Evolutionary conservation across 2,329 filamentous ascomycete genomes (phyloP), one percentile per base, ranked within the genome.

Genomic region (Neodidymelliopsis sp.): DNA sequence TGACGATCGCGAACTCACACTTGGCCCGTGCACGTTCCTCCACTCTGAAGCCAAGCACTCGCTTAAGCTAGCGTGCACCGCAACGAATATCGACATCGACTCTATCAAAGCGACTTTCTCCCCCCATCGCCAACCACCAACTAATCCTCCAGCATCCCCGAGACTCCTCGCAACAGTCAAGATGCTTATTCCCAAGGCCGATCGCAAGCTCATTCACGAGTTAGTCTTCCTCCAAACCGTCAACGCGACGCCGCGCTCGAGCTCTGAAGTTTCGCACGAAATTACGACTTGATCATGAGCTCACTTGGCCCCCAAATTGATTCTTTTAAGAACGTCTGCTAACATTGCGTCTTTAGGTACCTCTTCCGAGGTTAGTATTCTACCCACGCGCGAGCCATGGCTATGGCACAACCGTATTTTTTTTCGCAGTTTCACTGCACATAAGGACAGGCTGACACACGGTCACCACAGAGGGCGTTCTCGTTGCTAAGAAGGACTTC

Each of bases 191-290:
- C 94, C 94, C 79, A 97, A 97, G 89, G 89, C 91, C 81, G 94
- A 99, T 84, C 92, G 95, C 84, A 99, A 99, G 90, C 91, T 91
- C 89, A 97, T 99, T 83, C 94, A 99, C 87, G 93, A 93, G 89
- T 96, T 93, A 89, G 90, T 99, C 88, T 44, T 52, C 63, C 63
- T 59, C 51, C 54, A 56, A 42, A 47, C 42, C 53, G 24, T 55
- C 49, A 49, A 49, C 35, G 40, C 25, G 49, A 40, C 53, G 49
- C 60, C 58, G 49, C 55, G 64, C 55, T 66, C 55, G 60, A 60
- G 58, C 45, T 55, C 39, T 56, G 57, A 53, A 59, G 56, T 63
- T 65, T 66, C 59, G 56, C 58, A 57, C 52, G 49, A 60, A 63
- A 65, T 60, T 45, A 53, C 62, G 58, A 52, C 60, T 70, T 66